Evolutionary conservation across 768 basidiomycete species (phyloP), one percentile per base, ranked within the genome.

Genomic region (Tricholoma bakamatsutake): DNA sequence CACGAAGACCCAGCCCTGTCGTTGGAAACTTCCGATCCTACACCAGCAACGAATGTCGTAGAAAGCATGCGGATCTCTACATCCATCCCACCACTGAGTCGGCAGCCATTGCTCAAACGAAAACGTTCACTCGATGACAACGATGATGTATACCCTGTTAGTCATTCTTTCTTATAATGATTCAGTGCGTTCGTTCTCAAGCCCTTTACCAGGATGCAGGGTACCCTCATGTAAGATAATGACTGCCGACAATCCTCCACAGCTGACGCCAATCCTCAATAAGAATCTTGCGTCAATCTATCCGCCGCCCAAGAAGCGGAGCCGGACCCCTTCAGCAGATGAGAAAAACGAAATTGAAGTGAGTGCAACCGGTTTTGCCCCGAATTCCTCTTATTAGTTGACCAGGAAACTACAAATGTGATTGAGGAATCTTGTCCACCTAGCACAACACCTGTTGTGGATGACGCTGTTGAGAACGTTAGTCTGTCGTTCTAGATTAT

Each of bases 251-350:
- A 27, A 45, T 3, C 43, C 15, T 52, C 56, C 7, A 55, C 13
- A 31, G 11, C 46, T 55, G 17, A 52, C 39, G 30, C 43, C 24
- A 31, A 30, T 33, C 50, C 27, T 60, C 18, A n/a, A 47, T 18
- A 57, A 80, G 79, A 79, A 80, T 54, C 71, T 79, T n/a, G 66
- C 70, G 3, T 69, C 76, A 53, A 76, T 79, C 53, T 79, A 80
- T 59, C 77, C 79, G 55, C 77, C 79, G 57, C 62, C 67, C 3
- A 65, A 65, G 53, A 69, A 68, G 59, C 58, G 75, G 57, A 78
- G 69, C 65, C 74, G 62, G 65, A 79, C 77, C 34, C 76, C 76
- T n/a, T 71, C 76, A 15, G 50, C 61, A 10, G 69, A 73, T 54
- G 61, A 59, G 35, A 64, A 61, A 12, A 54, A 61, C 13, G 59